Base-by-base conservation (phyloP, 768 basidiomycete genomes). In the Leucogyrophana mollusca region DNA sequence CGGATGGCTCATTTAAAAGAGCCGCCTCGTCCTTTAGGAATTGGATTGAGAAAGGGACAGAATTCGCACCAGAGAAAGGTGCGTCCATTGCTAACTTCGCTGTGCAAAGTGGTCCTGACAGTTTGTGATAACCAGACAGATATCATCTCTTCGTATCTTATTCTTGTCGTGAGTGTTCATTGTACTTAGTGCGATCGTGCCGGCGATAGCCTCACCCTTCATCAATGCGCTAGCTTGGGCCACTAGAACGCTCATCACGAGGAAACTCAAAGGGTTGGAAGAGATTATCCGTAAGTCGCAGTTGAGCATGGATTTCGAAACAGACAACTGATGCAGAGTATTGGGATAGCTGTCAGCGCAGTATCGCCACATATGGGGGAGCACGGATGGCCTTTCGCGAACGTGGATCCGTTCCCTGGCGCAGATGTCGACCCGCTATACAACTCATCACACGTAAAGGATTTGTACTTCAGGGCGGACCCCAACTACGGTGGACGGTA, bases 241-340 rank as follows among this genome's bases (percentile, higher is more conserved):
- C 0, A 91, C 92, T 20, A 78, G 95, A 54, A 80, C 94, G 4
- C 72, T 96, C 51, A 96, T 98, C 56, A 74, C 87, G 3, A 78
- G 94, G 54, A 84, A 92, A 67, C 77, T 98, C 56, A 99, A 99
- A 65, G 94, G 94, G 2, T 74, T 99, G 18, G 88, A 98, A 53
- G 76, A 85, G 20, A 70, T 90, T 50, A 80, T 99, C 49, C 72
- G 93, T 90, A 53, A 60, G 87, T 71, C 13, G n/a, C n/a, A n/a
- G n/a, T n/a, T n/a, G 20, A 3, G 41, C 43, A 34, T 16, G 34
- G 33, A 14, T 43, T 44, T 23, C 6, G 11, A 25, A 20, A 24
- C 20, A 39, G 23, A 17, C 27, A 30, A 17, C 33, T 24, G 32
- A 24, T 21, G 10, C 40, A 11, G 16, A 6, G 1, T 36, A 18